Evolutionary conservation across 1,139 yeast genomes (phyloP).

Genomic region (Saccharomyces hybrid): DNA sequence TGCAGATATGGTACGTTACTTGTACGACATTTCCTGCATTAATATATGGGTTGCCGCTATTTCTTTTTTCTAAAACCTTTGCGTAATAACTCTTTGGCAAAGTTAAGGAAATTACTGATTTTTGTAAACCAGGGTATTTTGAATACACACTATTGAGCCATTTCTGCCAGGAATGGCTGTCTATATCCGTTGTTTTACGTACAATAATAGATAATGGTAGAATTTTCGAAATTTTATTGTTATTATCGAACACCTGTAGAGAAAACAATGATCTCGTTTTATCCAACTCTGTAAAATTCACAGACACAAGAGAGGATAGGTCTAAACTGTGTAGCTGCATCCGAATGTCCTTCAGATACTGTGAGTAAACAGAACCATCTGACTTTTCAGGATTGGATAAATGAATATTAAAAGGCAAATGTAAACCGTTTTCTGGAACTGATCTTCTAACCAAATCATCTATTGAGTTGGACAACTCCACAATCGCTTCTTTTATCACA

Average conservation of each 20-base stretch:
- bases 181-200: not conserved
- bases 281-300: not conserved
- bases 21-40: not conserved
- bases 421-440: not conserved
- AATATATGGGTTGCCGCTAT: not conserved
- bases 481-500: not conserved
- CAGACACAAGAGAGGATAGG: not conserved
- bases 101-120: not conserved
- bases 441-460: slow-evolving; percentile 5
- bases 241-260: not conserved
- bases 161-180: not conserved
- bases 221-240: not conserved
- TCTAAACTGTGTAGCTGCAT: not conserved
- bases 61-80: not conserved
- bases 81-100: not conserved
- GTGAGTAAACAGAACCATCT: not conserved
- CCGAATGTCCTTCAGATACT: not conserved
- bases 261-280: not conserved
- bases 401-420: not conserved
- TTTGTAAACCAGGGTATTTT: not conserved
- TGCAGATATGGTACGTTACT: not conserved
- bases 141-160: not conserved
- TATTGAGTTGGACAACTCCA: slow-evolving; percentile 2
- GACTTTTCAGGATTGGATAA: slow-evolving; percentile 1
- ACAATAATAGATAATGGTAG: not conserved